Conservation (phyloP, 2,329 filamentous ascomycete genomes). For the Colletotrichum chlorophyti region DNA sequence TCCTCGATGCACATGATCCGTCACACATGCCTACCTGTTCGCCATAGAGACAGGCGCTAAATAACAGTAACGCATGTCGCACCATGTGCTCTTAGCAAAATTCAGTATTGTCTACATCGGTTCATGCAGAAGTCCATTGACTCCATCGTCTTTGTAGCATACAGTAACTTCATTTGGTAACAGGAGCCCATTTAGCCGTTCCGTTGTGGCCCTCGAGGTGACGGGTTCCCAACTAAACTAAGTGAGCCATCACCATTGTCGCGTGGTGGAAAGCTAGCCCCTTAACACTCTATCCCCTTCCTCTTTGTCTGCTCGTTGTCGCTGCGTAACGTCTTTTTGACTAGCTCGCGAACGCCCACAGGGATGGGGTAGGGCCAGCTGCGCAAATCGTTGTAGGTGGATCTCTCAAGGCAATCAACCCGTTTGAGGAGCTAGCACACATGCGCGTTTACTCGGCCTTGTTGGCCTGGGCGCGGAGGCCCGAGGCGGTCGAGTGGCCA, state of each 20-base stretch:
- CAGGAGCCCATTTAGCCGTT: conserved; percentile 22
- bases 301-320: conserved; percentile 16
- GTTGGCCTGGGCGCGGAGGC: conserved; percentile 88
- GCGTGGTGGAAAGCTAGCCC: conserved; percentile 7
- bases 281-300: conserved; percentile 6
- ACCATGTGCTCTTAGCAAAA: background rate
- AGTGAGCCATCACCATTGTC: conserved; percentile 29
- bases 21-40: conserved; percentile 12
- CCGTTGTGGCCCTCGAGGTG: conserved; percentile 10
- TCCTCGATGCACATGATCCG: background rate
- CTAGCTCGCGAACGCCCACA: conserved; percentile 19
- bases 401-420: conserved; percentile 27
- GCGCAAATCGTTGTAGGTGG: conserved; percentile 14
- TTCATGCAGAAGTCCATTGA: conserved; percentile 26
- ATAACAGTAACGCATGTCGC: conserved; percentile 8
- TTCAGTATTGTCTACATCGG: conserved; percentile 19
- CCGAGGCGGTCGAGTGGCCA: conserved; percentile 75
- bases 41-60: background rate
- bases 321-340: conserved; percentile 14
- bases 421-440: conserved; percentile 12
- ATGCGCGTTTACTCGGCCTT: conserved; percentile 66
- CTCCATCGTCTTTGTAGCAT: conserved; percentile 17
- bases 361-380: conserved; percentile 20
- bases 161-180: conserved; percentile 27
- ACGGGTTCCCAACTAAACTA: conserved; percentile 13